Conservation (phyloP, 345 rosid genomes). For the Gossypium anomalum region DNA sequence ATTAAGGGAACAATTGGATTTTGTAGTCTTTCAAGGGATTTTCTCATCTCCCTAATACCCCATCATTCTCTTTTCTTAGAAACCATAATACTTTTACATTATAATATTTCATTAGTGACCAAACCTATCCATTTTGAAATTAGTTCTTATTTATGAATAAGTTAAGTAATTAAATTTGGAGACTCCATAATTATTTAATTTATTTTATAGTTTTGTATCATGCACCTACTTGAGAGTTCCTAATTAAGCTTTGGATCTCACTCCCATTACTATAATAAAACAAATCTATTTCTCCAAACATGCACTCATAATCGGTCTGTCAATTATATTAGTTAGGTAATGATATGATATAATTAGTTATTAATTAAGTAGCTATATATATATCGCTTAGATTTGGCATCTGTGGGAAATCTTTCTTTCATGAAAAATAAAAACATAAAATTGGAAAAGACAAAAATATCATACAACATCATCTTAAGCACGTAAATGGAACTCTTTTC, state of each 20-base stretch:
- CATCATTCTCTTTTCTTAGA: constrained; percentile 25
- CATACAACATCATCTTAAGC: not conserved
- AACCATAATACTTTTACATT: too few relatives aligned
- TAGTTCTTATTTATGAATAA: too few relatives aligned
- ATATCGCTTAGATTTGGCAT: not conserved
- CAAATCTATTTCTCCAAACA: not conserved
- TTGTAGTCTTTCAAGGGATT: constrained; percentile 86
- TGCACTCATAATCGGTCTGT: not conserved
- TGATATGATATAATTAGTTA: not conserved
- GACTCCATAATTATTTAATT: not conserved
- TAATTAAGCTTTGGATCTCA: not conserved
- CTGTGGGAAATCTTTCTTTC: not conserved
- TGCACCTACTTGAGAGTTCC: not conserved
- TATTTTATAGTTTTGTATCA: not conserved
- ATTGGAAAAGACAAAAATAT: not conserved
- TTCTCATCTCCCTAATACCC: constrained; percentile 43
- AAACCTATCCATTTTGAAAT: too few relatives aligned
- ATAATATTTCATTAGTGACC: too few relatives aligned
- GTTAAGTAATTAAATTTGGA: not conserved
- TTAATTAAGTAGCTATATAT: not conserved
- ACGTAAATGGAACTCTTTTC: not conserved
- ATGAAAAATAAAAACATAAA: not conserved
- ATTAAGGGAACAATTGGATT: constrained; percentile 58
- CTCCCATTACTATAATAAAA: not conserved
- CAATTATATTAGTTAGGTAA: not conserved